Percentiles rank a stretch among this genome's conserved stretches.
Evolutionary conservation across 2,329 filamentous ascomycete species (phyloP).

Genomic region (Xylariales sp.): DNA sequence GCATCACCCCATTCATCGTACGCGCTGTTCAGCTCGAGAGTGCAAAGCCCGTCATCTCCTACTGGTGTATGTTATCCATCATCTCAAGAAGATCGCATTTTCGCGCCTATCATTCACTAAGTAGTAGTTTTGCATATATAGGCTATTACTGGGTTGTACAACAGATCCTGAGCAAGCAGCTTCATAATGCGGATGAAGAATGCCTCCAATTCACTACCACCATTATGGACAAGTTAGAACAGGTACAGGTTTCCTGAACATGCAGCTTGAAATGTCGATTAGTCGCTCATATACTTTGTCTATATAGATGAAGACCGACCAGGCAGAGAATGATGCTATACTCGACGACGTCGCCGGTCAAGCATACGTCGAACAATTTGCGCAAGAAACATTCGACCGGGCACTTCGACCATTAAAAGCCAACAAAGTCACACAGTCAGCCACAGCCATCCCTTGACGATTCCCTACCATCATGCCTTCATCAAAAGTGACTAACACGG

Average conservation of each 20-base stretch:
- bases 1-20: slow-evolving; percentile 85
- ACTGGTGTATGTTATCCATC: slow-evolving; percentile 80
- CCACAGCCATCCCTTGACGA: slow-evolving; percentile 38
- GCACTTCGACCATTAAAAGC: slow-evolving; percentile 85
- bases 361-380: slow-evolving; percentile 95
- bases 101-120: slow-evolving; percentile 5
- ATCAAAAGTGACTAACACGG: slow-evolving; percentile 22
- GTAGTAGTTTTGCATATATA: slow-evolving; percentile 50
- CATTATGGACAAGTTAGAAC: slow-evolving; percentile 92
- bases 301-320: slow-evolving; percentile 73
- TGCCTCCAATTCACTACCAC: slow-evolving; percentile 82
- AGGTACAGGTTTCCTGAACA: slow-evolving; percentile 57
- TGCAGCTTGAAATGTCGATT: neutral
- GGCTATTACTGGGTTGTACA: slow-evolving; percentile 94
- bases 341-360: slow-evolving; percentile 86
- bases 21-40: slow-evolving; percentile 86
- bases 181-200: slow-evolving; percentile 83
- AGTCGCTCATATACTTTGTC: slow-evolving; percentile 34
- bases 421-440: slow-evolving; percentile 82
- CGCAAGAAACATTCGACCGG: slow-evolving; percentile 84
- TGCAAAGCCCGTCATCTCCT: slow-evolving; percentile 87
- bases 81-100: neutral
- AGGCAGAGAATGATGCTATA: slow-evolving; percentile 83
- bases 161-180: slow-evolving; percentile 82
- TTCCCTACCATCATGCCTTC: neutral